Evolutionary conservation across 345 rosid species (phyloP), one percentile per base, ranked within the genome.

Genomic region (Salix caprea): DNA sequence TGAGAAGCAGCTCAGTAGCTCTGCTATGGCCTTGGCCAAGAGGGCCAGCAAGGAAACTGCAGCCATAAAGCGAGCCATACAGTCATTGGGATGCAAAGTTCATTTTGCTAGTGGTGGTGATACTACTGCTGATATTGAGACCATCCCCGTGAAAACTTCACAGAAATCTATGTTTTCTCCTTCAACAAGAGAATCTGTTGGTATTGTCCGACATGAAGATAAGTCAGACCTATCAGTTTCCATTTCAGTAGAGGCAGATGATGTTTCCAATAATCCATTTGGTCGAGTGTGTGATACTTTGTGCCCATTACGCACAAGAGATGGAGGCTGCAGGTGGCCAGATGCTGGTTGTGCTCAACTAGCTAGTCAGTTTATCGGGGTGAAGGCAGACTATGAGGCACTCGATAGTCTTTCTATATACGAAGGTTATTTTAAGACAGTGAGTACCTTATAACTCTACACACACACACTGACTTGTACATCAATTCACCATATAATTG

Each of bases 281-380:
- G 71, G 80, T 69, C 79, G 82, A 37, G 86, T 86, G 19, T 90
- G 96, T 79, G 94, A 90, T 82, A 78, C 85, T 62, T 64, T 91
- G 81, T 93, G 99, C 72, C 97, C 96, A 0, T 72, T 89, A 80
- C 86, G 90, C 71, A 60, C 94, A 40, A 84, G 84, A 30, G 93
- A 94, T 65, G 94, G 94, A 81, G 91, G 87, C 40, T 96, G 99
- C 79, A 81, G 86, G 65, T 91, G 99, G 98, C 98, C 99, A 3
- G 97, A 93, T 68, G 95, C 93, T 7, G 91, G 88, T 28, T 96
- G 99, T 87, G 94, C 94, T 68, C 97, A 89, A 78, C 78, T 86
- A 14, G 82, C 91, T 77, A 90, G 95, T 79, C 99, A 96, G 70
- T 81, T 89, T 80, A 89, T 90, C 7, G 99, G 98, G 42, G 78